Evolutionary conservation across 169 alveolate genomes (phyloP).

Genomic region (Cryptosporidium sp.): DNA sequence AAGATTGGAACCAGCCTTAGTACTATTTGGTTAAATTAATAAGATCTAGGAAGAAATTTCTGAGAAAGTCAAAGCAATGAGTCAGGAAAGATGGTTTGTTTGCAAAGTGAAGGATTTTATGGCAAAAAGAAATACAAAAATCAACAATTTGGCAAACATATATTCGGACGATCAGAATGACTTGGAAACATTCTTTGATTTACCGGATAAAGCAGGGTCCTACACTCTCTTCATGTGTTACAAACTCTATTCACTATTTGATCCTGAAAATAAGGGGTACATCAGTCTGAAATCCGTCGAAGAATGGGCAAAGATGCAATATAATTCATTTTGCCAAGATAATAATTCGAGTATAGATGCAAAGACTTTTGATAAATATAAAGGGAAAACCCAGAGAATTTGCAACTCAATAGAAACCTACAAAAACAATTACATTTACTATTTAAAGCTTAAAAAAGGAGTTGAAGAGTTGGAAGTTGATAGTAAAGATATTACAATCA

Average conservation of each 20-base stretch:
- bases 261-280: slow-evolving; percentile 40
- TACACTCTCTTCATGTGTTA: slow-evolving; percentile 25
- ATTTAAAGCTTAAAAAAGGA: not conserved
- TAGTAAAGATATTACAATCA: slow-evolving; percentile 6
- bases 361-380: slow-evolving; percentile 12
- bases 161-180: not conserved
- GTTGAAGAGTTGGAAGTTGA: not conserved
- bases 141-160: slow-evolving; percentile 2
- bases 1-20: not conserved
- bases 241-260: slow-evolving; percentile 44
- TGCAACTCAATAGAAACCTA: slow-evolving; percentile 52
- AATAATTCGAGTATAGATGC: not conserved
- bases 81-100: slow-evolving; percentile 50
- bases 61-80: slow-evolving; percentile 2
- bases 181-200: slow-evolving; percentile 26
- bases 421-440: slow-evolving; percentile 2
- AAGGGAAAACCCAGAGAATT: slow-evolving; percentile 17
- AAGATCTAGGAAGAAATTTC: not conserved
- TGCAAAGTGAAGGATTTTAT: slow-evolving; percentile 13
- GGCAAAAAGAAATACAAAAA: slow-evolving; percentile 30
- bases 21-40: not conserved
- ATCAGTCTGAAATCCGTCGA: slow-evolving; percentile 33
- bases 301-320: slow-evolving; percentile 28
- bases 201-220: not conserved
- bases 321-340: not conserved